Evolutionary conservation across 805 yeast species (phyloP).

Genomic region (Ogataea naganishii): DNA sequence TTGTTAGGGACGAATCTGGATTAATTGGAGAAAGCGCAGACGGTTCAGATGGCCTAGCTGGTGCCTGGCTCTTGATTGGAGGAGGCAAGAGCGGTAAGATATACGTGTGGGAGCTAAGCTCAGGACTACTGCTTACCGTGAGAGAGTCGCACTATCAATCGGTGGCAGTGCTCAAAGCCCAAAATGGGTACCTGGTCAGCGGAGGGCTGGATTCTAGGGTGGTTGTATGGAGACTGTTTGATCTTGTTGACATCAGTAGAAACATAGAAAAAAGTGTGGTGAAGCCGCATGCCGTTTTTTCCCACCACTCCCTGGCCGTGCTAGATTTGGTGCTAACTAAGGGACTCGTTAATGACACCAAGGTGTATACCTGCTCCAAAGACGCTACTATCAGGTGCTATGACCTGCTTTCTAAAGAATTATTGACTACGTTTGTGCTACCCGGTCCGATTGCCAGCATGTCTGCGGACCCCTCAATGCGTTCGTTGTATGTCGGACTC

Average conservation of each 20-base stretch:
- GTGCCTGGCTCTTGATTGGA: slow-evolving; percentile 66
- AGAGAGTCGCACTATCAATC: slow-evolving; percentile 82
- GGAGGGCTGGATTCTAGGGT: slow-evolving; percentile 81
- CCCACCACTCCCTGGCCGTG: slow-evolving; percentile 48
- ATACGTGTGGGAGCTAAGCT: slow-evolving; percentile 76
- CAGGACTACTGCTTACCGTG: slow-evolving; percentile 66
- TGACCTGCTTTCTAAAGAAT: slow-evolving; percentile 35
- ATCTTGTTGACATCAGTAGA: slow-evolving; percentile 31
- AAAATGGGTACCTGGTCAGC: slow-evolving; percentile 59
- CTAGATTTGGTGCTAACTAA: slow-evolving; percentile 31
- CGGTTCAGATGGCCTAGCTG: slow-evolving; percentile 42
- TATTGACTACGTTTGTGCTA: slow-evolving; percentile 67
- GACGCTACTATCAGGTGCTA: slow-evolving; percentile 74
- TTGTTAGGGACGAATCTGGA: slow-evolving; percentile 22
- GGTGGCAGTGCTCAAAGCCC: slow-evolving; percentile 49
- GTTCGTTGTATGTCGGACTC: slow-evolving; percentile 67
- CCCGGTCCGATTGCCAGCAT: slow-evolving; percentile 49
- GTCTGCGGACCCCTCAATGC: slow-evolving; percentile 68
- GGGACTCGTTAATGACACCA: slow-evolving; percentile 52
- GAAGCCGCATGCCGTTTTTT: slow-evolving; percentile 50
- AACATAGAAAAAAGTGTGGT: slow-evolving; percentile 24
- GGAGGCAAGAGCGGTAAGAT: slow-evolving; percentile 71
- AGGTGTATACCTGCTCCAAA: slow-evolving; percentile 57
- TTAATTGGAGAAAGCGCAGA: slow-evolving; percentile 3
- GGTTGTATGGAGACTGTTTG: slow-evolving; percentile 62